A percentile compares a stretch with the other conserved stretches of the same genome.
These are phyloP conservation scores for Picochlorum sp. DNA, from an alignment of 139 green algal species.

Conservation along the genomic window DNA sequence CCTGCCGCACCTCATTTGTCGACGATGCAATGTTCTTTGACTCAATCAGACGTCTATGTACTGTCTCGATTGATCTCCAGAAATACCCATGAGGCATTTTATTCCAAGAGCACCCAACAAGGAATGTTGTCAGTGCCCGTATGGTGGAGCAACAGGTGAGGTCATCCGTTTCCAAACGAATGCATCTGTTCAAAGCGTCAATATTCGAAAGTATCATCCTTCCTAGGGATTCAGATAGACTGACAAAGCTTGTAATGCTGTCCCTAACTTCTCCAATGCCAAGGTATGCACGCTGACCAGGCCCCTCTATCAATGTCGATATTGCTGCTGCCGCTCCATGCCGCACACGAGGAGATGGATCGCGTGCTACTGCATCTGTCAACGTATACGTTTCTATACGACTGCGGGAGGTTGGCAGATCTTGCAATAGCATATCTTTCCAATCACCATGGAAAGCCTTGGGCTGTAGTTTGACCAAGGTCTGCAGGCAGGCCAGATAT, in stretches of 20 bases:
- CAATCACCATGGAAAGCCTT: slow-evolving; percentile 49
- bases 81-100: not conserved
- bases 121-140: slow-evolving; percentile 28
- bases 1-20: not conserved
- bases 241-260: slow-evolving; percentile 45
- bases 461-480: slow-evolving; percentile 44
- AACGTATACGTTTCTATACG: slow-evolving; percentile 6
- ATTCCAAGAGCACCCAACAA: not conserved
- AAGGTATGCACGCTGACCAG: slow-evolving; percentile 44
- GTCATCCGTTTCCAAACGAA: slow-evolving; percentile 15
- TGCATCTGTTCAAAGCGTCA: slow-evolving; percentile 27
- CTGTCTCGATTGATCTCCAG: not conserved
- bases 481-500: slow-evolving; percentile 41
- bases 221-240: slow-evolving; percentile 52
- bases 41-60: not conserved
- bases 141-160: slow-evolving; percentile 33
- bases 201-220: slow-evolving; percentile 35
- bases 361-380: slow-evolving; percentile 50
- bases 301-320: slow-evolving; percentile 46
- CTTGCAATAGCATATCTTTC: slow-evolving; percentile 43
- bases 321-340: slow-evolving; percentile 43
- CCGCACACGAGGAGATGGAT: slow-evolving; percentile 42
- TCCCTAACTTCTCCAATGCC: slow-evolving; percentile 41
- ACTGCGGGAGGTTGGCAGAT: not conserved
- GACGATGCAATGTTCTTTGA: no score